Base-by-base conservation (phyloP, 2,329 filamentous ascomycete genomes). In the Myotisia sp. region DNA sequence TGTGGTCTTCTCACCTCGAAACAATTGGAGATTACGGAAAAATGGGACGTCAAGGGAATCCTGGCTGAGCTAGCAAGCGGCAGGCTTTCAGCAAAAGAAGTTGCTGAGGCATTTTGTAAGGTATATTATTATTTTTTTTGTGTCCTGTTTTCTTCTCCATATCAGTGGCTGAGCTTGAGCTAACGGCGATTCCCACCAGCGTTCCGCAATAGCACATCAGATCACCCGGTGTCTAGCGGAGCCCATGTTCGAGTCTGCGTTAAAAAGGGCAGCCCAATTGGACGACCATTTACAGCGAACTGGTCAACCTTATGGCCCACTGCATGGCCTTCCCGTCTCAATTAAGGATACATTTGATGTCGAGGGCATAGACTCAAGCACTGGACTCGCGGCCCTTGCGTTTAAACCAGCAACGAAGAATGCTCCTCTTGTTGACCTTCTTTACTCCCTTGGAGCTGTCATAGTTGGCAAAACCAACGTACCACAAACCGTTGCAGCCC, bases 381-480 rank as follows among this genome's bases (percentile, higher is more conserved):
- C 71, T 3, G 71, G 71, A 1, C 64, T 84, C 40, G 67, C 68
- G 0, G 67, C 68, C 1, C 65, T 77, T 37, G 71, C 76, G 3
- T 65, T 67, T 24, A 62, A 75, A 29, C 73, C 76, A 0, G 72
- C 68, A 9, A 51, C 54, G 20, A 52, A 62, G 40, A 69, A 78
- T 48, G 64, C 71, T 0, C 62, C 66, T 0, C 56, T 79, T 5
- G 68, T 79, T 0, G 61, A 69, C 6, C 56, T 78, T 1, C 53
- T 82, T 3, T 55, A 70, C 17, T 60, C 63, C 12, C 60, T 73
- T 0, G 78, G 78, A 1, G 76, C 76, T 1, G 63, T 82, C 0
- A 55, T 77, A n/a, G 77, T 80, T 43, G 66, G 70, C 43, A 81
- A 81, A 54, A 81, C 77, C 1, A 80, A 79, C 44, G 60, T 81